Evolutionary conservation across 2,329 filamentous ascomycete genomes (phyloP).

Genomic region (Paradendryphiella salina): DNA sequence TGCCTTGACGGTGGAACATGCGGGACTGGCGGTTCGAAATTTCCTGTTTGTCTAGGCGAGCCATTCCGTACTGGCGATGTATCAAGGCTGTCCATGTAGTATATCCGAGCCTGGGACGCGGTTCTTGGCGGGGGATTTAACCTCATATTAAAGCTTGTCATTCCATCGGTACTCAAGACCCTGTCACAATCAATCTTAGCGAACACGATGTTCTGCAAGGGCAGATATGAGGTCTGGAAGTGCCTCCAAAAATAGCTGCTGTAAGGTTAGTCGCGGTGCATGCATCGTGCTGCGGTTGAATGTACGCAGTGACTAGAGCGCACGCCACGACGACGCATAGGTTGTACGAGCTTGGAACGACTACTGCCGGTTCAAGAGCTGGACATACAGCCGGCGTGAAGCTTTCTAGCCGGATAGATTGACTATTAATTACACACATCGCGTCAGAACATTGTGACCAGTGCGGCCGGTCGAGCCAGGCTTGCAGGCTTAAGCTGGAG

Average conservation of each 20-base stretch:
- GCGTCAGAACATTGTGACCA: slow-evolving; percentile 27
- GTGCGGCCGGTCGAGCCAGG: slow-evolving; percentile 13
- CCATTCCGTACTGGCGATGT: slow-evolving; percentile 20
- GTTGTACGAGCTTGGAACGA: slow-evolving; percentile 33
- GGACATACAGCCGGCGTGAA: slow-evolving; percentile 26
- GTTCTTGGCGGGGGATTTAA: slow-evolving; percentile 47
- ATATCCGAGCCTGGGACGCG: slow-evolving; percentile 18
- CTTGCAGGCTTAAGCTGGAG: not conserved
- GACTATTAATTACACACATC: slow-evolving; percentile 39
- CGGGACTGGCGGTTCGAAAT: slow-evolving; percentile 38
- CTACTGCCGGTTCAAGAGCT: slow-evolving; percentile 21
- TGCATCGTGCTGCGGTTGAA: slow-evolving; percentile 11
- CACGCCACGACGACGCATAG: slow-evolving; percentile 4
- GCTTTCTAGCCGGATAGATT: slow-evolving; percentile 34
- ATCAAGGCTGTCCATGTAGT: slow-evolving; percentile 15
- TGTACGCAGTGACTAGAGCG: slow-evolving; percentile 16
- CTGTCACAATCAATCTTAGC: slow-evolving; percentile 34
- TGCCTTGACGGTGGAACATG: slow-evolving; percentile 23
- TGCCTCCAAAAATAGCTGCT: slow-evolving; percentile 37
- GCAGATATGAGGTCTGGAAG: slow-evolving; percentile 27
- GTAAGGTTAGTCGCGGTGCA: slow-evolving; percentile 19
- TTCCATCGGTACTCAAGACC: slow-evolving; percentile 27
- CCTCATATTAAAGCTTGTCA: slow-evolving; percentile 49
- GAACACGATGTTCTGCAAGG: slow-evolving; percentile 36
- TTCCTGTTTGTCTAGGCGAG: slow-evolving; percentile 18